These are phyloP conservation scores for Xylariaceae sp. DNA, from an alignment of 2,329 filamentous ascomycete genomes.

Conservation along the genomic window DNA sequence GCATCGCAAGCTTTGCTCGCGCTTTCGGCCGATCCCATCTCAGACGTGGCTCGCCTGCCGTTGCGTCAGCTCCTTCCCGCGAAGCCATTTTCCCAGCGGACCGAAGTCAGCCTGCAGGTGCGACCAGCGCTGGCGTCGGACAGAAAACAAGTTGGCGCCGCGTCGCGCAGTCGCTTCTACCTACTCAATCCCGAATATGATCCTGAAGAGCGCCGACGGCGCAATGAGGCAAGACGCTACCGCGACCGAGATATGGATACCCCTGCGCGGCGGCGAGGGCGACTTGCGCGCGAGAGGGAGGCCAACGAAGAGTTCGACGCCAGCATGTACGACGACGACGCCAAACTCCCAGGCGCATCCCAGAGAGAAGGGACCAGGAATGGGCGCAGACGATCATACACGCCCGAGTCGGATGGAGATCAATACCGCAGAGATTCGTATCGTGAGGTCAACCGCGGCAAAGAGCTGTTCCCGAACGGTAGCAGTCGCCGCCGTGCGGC, in stretches of 20 bases:
- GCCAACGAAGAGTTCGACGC: constrained; percentile 59
- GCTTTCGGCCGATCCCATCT: constrained; percentile 43
- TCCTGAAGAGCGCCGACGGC: constrained; percentile 62
- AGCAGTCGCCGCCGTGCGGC: constrained; percentile 19
- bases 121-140: constrained; percentile 69
- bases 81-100: constrained; percentile 59
- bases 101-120: constrained; percentile 62
- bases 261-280: constrained; percentile 22
- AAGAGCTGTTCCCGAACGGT: constrained; percentile 55
- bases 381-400: constrained; percentile 28
- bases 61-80: constrained; percentile 59
- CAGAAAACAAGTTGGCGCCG: constrained; percentile 71
- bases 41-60: constrained; percentile 48
- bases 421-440: constrained; percentile 14
- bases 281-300: constrained; percentile 33
- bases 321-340: constrained; percentile 75
- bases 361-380: constrained; percentile 14
- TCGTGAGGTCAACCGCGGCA: constrained; percentile 38
- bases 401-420: constrained; percentile 16
- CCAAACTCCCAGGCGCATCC: constrained; percentile 28
- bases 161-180: constrained; percentile 82
- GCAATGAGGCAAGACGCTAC: constrained; percentile 50
- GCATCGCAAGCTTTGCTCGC: constrained; percentile 49
- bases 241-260: constrained; percentile 45
- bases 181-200: constrained; percentile 86